Evolutionary conservation across 2,329 filamentous ascomycete species (phyloP).

Genomic region (Fusarium devonianum): DNA sequence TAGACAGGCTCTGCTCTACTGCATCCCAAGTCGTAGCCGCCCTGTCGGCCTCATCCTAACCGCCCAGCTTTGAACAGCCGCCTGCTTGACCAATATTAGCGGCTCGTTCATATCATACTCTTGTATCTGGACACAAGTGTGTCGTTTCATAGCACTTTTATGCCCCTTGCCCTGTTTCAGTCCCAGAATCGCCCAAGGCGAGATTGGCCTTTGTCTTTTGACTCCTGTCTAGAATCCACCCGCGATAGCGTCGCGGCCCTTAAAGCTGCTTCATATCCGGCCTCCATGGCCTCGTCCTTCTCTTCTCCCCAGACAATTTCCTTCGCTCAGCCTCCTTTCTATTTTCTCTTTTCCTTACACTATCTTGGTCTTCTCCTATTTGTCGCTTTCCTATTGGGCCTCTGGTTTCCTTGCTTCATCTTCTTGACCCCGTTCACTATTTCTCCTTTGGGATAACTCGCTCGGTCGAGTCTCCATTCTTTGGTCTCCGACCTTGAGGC

Average conservation of each 20-base stretch:
- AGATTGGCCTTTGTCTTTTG: conserved; percentile 40
- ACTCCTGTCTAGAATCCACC: conserved; percentile 34
- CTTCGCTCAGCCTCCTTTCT: conserved; percentile 31
- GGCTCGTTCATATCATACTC: conserved; percentile 50
- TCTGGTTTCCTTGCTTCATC: conserved; percentile 24
- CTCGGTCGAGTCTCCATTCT: conserved; percentile 29
- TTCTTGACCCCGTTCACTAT: conserved; percentile 27
- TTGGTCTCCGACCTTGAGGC: conserved; percentile 27
- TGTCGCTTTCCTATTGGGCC: conserved; percentile 36
- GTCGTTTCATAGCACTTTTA: conserved; percentile 58
- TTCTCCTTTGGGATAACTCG: conserved; percentile 23
- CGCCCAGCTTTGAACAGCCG: conserved; percentile 54
- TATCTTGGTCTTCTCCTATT: conserved; percentile 40
- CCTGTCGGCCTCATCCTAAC: conserved; percentile 31
- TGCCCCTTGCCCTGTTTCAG: conserved; percentile 42
- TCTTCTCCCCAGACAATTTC: conserved; percentile 38
- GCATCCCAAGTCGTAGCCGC: conserved; percentile 32
- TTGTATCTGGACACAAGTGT: conserved; percentile 58
- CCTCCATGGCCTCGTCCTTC: conserved; percentile 36
- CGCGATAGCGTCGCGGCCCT: conserved; percentile 33
- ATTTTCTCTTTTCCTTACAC: conserved; percentile 34
- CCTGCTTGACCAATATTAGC: conserved; percentile 61
- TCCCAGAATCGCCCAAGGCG: conserved; percentile 39
- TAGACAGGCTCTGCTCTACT: conserved; percentile 3
- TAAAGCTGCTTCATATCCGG: conserved; percentile 46